These are phyloP conservation scores for Acacia confusa DNA, from an alignment of 306 rosid genomes.

Conservation along the genomic window DNA sequence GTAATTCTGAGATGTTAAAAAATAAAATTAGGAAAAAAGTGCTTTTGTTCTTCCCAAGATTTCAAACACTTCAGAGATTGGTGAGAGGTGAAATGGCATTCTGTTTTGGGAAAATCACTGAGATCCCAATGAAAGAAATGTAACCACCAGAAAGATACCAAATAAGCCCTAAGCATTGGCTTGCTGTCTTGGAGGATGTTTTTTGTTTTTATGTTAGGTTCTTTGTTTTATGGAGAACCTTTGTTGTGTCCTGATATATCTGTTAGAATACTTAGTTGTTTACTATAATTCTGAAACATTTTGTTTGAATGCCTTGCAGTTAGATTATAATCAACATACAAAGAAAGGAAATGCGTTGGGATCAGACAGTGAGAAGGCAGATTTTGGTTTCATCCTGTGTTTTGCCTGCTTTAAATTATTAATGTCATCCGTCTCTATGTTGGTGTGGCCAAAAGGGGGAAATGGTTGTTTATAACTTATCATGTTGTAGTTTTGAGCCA, in stretches of 20 bases:
- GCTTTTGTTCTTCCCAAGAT: background rate
- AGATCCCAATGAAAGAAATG: no score
- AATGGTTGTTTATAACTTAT: background rate
- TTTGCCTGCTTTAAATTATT: background rate
- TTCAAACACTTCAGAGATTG: background rate
- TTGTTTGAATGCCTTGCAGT: slow-evolving; percentile 23
- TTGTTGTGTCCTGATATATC: background rate
- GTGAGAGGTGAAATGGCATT: no score
- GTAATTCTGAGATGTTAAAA: background rate
- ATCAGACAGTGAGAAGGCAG: slow-evolving; percentile 24
- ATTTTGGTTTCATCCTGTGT: background rate
- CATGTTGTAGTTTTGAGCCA: background rate
- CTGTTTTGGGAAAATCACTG: no score
- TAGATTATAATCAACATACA: slow-evolving; percentile 1
- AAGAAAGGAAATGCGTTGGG: slow-evolving; percentile 31
- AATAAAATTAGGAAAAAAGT: background rate
- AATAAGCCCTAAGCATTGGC: background rate
- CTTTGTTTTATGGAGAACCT: background rate
- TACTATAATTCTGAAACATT: background rate
- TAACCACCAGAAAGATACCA: no score
- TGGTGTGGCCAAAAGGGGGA: background rate
- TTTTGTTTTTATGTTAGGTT: background rate
- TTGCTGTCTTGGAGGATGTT: background rate
- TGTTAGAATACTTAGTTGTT: background rate
- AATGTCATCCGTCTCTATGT: background rate